Conservation (phyloP, 371 early-diverging fungal species). For the Funneliformis caledonium region DNA sequence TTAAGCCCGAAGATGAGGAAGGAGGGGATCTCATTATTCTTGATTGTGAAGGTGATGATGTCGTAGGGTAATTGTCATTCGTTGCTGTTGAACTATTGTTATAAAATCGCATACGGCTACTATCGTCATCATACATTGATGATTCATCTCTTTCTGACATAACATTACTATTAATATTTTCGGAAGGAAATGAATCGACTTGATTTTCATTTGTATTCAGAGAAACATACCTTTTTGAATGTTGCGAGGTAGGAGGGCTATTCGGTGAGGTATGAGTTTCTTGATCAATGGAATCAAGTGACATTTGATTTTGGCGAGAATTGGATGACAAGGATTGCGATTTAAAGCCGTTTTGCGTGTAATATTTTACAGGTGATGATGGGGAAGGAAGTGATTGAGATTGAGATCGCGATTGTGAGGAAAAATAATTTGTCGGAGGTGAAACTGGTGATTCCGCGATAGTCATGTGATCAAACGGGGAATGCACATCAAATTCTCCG, state of each 20-base stretch:
- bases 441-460: neutral
- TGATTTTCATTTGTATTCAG: neutral
- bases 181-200: neutral
- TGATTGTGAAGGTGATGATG: neutral
- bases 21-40: neutral
- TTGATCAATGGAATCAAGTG: conserved; percentile 2
- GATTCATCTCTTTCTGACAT: neutral
- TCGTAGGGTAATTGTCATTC: neutral
- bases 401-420: neutral
- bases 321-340: neutral
- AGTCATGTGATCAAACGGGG: neutral
- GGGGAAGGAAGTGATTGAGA: neutral
- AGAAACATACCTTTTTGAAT: conserved; percentile 20
- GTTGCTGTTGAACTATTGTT: neutral
- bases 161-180: neutral
- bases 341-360: neutral
- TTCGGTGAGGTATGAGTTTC: neutral
- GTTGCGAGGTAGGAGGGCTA: neutral
- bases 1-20: neutral
- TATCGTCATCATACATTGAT: neutral
- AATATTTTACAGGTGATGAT: neutral
- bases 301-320: neutral
- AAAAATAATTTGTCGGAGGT: neutral
- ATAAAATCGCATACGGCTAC: neutral
- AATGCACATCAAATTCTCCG: neutral